Conservation (phyloP, 345 rosid genomes). For the Eucalyptus pumila region DNA sequence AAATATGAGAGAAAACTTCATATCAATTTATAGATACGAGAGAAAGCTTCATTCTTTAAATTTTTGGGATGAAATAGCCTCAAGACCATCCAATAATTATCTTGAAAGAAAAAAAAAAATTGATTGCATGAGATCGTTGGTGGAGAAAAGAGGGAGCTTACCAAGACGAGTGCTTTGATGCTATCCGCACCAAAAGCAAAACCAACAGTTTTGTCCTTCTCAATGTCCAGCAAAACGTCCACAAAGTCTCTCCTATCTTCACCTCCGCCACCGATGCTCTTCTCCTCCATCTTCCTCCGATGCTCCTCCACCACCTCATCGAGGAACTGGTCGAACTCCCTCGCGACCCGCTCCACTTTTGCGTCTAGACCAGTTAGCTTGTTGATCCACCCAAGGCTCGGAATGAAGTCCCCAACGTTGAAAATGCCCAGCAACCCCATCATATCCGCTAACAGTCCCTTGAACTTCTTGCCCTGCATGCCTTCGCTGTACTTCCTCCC, state of each 20-base stretch:
- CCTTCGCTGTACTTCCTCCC: conserved; percentile 38
- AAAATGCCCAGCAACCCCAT: conserved; percentile 15
- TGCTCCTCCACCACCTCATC: conserved; percentile 5
- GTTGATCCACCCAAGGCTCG: conserved; percentile 40
- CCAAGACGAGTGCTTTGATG: conserved; percentile 20
- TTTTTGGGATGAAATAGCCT: too few relatives aligned
- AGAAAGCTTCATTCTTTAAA: too few relatives aligned
- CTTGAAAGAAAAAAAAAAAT: background rate
- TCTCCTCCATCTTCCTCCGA: background rate
- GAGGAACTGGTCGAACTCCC: conserved; percentile 8
- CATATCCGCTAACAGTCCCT: conserved; percentile 5
- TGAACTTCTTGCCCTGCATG: conserved; percentile 9
- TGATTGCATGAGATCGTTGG: background rate
- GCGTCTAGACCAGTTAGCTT: conserved; percentile 5
- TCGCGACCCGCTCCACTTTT: conserved; percentile 1
- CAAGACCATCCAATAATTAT: too few relatives aligned
- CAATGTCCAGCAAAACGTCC: conserved; percentile 13
- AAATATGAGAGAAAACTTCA: too few relatives aligned
- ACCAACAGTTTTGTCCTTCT: background rate
- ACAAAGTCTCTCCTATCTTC: conserved; percentile 3
- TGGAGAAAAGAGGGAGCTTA: background rate
- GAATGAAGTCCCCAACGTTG: conserved; percentile 33
- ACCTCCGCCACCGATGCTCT: background rate
- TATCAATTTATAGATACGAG: too few relatives aligned
- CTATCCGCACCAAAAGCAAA: background rate